These are phyloP conservation scores for Nakaseomyces sp. DNA, from an alignment of 1,139 yeast genomes.

Conservation along the genomic window DNA sequence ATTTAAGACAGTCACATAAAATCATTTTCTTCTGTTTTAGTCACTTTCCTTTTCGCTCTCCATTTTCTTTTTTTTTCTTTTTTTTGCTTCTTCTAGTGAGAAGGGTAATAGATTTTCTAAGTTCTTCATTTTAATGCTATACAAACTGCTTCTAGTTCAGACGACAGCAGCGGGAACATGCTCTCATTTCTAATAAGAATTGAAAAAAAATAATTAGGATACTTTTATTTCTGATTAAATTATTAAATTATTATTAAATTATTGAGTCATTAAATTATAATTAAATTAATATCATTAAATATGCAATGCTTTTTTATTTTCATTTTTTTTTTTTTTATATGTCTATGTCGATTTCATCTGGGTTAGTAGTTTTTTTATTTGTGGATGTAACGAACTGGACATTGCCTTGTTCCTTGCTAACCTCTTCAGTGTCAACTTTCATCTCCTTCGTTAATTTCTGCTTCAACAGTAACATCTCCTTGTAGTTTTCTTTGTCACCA, in stretches of 20 bases:
- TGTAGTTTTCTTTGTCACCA: constrained; percentile 66
- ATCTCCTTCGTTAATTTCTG: constrained; percentile 41
- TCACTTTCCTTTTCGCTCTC: background rate
- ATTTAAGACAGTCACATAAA: too few species aligned
- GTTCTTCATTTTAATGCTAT: too few species aligned
- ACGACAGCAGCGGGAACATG: too few species aligned
- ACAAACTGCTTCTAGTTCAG: too few species aligned
- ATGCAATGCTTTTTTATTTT: too few species aligned
- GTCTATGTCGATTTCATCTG: constrained; percentile 63
- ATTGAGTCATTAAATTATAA: background rate
- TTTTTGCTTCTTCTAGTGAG: too few species aligned
- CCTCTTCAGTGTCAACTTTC: constrained; percentile 32
- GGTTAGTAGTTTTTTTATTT: constrained; percentile 31
- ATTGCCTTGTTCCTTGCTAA: constrained; percentile 31
- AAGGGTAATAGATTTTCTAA: too few species aligned
- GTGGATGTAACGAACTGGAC: constrained; percentile 42
- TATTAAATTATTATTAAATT: background rate
- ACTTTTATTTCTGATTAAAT: too few species aligned
- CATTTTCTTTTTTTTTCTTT: background rate
- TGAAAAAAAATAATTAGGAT: too few species aligned
- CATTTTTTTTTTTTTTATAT: constrained; percentile 26
- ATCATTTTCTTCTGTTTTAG: too few species aligned
- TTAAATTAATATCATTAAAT: background rate
- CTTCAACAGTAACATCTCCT: constrained; percentile 63
- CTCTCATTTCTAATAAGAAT: too few species aligned